Evolutionary conservation across 345 rosid genomes (phyloP), one percentile per base, ranked within the genome.

Genomic region (Cardamine resedifolia): DNA sequence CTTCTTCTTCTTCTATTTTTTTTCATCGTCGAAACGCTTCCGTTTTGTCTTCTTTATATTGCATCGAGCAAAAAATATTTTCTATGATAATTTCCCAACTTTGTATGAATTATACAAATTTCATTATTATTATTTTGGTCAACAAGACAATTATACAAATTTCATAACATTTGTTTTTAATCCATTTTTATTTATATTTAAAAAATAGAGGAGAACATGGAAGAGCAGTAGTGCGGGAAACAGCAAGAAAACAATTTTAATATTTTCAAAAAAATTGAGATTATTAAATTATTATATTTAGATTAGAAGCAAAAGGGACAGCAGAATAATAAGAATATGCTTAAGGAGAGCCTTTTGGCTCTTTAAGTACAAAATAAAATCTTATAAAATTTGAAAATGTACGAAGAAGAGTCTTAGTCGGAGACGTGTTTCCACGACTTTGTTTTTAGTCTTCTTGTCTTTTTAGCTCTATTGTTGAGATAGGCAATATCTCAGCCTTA

Each of bases 161-260:
- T 60, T 60, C 23, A 3, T 11, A 1, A 43, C 8, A 7, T 43
- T 21, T 15, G 8, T 41, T 5, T 41, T 15, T 14, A 15, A 41
- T 41, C 18, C 47, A 4, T 0, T 41, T 8, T 31, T 3, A 3
- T 11, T 34, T 48, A 11, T 34, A 38, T n/a, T n/a, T 5, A 16
- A 47, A 5, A 11, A 4, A 27, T 16, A 9, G 19, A 60, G 1
- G 21, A 38, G 19, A 23, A 23, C 12, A 47, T 50, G 53, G 58
- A 49, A 74, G 78, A 39, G 36, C 60, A 64, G 28, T 50, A 49
- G 44, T 74, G 68, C 68, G 55, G 68, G 61, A 50, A 66, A 39
- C 21, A 39, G 26, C 47, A 52, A 28, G 48, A 28, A 56, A 57
- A 57, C 18, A 19, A 14, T 41, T 39, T 34, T 39, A 2, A 43